Conservation (phyloP, 2,329 filamentous ascomycete species). For the Colletotrichum sp. region DNA sequence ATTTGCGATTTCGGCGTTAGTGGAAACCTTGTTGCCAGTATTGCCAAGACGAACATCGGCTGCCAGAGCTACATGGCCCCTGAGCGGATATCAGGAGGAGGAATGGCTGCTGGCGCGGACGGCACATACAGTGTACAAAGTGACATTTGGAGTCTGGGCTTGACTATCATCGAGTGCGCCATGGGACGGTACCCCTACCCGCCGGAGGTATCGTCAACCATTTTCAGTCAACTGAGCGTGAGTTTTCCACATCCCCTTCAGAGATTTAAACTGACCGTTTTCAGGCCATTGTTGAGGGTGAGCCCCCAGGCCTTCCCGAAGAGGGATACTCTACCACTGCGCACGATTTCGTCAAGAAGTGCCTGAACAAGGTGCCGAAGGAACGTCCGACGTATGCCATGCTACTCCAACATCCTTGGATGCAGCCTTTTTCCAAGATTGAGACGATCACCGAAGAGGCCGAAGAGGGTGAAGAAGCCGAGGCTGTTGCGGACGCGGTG, state of each 20-base stretch:
- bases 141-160: constrained; percentile 94
- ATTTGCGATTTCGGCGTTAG: constrained; percentile 99
- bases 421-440: constrained; percentile 76
- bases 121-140: constrained; percentile 98
- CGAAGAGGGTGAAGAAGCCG: constrained; percentile 63
- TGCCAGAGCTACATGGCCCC: constrained; percentile 99
- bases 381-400: constrained; percentile 93
- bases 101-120: constrained; percentile 73
- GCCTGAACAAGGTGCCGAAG: constrained; percentile 90
- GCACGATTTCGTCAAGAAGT: constrained; percentile 85
- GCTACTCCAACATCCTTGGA: constrained; percentile 89
- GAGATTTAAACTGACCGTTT: constrained; percentile 22
- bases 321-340: constrained; percentile 81
- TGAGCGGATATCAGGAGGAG: constrained; percentile 89
- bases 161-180: constrained; percentile 96
- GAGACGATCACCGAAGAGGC: constrained; percentile 75
- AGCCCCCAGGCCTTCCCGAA: constrained; percentile 85
- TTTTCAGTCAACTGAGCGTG: constrained; percentile 96
- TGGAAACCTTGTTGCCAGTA: constrained; percentile 94
- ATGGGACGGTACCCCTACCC: constrained; percentile 95
- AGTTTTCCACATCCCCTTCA: constrained; percentile 46
- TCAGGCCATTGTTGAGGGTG: constrained; percentile 96
- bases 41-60: constrained; percentile 98
- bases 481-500: constrained; percentile 47
- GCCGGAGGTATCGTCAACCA: constrained; percentile 96